Conservation (phyloP, 2,329 filamentous ascomycete species). For the Ophiostoma perfectum region DNA sequence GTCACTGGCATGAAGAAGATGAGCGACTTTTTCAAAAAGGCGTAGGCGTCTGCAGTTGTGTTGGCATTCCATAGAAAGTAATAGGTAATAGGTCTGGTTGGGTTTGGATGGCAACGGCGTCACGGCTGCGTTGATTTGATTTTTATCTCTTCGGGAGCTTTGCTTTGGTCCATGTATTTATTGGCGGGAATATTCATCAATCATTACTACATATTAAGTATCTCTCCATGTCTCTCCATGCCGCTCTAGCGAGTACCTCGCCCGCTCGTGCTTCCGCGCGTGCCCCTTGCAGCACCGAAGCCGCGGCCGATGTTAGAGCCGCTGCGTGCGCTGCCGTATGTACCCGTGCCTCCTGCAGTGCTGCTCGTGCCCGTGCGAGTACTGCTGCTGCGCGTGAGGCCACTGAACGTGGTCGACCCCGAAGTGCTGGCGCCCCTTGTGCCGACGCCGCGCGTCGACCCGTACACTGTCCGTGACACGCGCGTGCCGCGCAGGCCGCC, state of each 20-base stretch:
- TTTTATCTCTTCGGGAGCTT: not conserved
- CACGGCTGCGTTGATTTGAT: not conserved
- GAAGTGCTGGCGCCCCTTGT: constrained; percentile 14
- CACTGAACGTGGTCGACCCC: constrained; percentile 17
- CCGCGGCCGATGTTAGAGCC: constrained; percentile 40
- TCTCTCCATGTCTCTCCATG: not conserved
- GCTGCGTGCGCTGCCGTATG: constrained; percentile 15
- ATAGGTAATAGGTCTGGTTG: not conserved
- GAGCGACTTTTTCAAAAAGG: constrained; percentile 86
- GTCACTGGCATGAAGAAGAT: constrained; percentile 94
- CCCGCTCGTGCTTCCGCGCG: not conserved
- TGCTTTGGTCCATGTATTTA: not conserved
- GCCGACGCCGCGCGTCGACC: constrained; percentile 10
- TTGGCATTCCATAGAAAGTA: not conserved
- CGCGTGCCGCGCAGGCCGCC: constrained; percentile 16
- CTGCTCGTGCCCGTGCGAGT: constrained; percentile 11
- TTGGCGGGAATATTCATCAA: constrained; percentile 1
- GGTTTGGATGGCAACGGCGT: not conserved
- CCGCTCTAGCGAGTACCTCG: constrained; percentile 3
- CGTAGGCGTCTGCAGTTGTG: constrained; percentile 27
- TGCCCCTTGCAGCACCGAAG: constrained; percentile 8
- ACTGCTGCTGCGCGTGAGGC: constrained; percentile 21
- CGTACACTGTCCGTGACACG: constrained; percentile 17
- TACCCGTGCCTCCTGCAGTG: not conserved
- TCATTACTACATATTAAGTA: not conserved